These are phyloP conservation scores for bread wheat (Triticum aestivum) DNA, from an alignment of 176 grass and related monocot genomes.

Conservation along the genomic window IWGSC_CS_RefSeq_v2.1 NC_057801.1:160034740-160035239, in stretches of 20 bases:
- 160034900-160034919: not conserved
- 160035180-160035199: constrained; percentile 37
- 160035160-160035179: not conserved
- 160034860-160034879: constrained; percentile 42
- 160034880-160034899: not conserved
- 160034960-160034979: not conserved
- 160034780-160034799: constrained; percentile 35
- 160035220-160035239: constrained; percentile 56
- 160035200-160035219: constrained; percentile 51
- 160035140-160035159: not conserved
- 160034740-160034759: not conserved
- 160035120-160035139: not conserved
- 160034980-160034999: not conserved
- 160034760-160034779: constrained; percentile 15
- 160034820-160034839: constrained; percentile 44
- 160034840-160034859: constrained; percentile 8
- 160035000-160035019: not conserved
- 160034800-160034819: constrained; percentile 39
- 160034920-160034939: not conserved
- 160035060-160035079: not conserved
- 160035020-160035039: not conserved
- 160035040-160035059: not conserved
- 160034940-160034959: not conserved
- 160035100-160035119: not conserved
- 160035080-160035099: not conserved